These are phyloP conservation scores for Scortechinia acanthostroma DNA, from an alignment of 2,329 filamentous ascomycete species.

Conservation along the genomic window DNA sequence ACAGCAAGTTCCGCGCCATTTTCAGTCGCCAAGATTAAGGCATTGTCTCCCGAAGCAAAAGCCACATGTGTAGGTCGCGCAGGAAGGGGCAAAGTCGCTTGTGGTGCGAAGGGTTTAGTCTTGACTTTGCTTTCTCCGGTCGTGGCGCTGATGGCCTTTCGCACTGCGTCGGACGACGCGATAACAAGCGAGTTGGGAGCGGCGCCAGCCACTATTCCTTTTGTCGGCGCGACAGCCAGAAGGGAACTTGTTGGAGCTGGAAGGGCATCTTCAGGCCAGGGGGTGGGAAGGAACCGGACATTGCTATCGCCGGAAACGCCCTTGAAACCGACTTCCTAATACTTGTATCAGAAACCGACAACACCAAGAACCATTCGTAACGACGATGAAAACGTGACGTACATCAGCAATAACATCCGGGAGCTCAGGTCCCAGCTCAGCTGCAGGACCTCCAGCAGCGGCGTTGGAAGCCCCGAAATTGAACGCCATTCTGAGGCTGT, in stretches of 20 bases:
- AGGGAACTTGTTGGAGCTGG: conserved; percentile 50
- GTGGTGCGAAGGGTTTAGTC: conserved; percentile 39
- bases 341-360: neutral
- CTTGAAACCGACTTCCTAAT: conserved; percentile 44
- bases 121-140: conserved; percentile 22
- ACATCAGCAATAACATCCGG: conserved; percentile 5
- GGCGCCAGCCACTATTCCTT: conserved; percentile 50
- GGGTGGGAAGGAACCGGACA: conserved; percentile 42
- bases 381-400: conserved; percentile 6
- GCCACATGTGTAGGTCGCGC: conserved; percentile 49
- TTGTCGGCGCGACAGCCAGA: conserved; percentile 46
- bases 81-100: conserved; percentile 40
- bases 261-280: conserved; percentile 46
- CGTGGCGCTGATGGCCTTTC: conserved; percentile 37
- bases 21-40: conserved; percentile 51
- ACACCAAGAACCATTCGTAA: neutral
- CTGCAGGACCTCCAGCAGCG: conserved; percentile 12
- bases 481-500: conserved; percentile 30
- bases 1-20: conserved; percentile 44
- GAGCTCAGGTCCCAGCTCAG: conserved; percentile 6
- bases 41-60: conserved; percentile 54
- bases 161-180: conserved; percentile 40
- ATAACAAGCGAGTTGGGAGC: conserved; percentile 46
- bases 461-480: conserved; percentile 17
- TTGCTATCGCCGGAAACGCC: conserved; percentile 45